Percentiles rank a stretch among this genome's conserved stretches.
Conservation (phyloP, 2,329 filamentous ascomycete species). For the Fusarium siculi region DNA sequence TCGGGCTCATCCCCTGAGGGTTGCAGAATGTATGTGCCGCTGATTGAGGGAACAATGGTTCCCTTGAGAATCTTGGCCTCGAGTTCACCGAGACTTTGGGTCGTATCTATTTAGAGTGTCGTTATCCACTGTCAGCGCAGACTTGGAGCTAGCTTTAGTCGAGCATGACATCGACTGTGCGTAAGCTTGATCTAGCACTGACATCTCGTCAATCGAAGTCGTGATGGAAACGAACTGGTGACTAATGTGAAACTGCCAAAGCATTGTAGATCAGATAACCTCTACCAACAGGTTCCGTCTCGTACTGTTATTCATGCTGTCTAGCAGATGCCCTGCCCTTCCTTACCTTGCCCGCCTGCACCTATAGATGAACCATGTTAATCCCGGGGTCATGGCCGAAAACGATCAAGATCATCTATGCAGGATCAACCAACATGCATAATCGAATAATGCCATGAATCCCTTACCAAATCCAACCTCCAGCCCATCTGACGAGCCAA, state of each 20-base stretch:
- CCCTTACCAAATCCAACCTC: background rate
- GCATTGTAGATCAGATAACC: background rate
- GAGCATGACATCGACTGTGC: background rate
- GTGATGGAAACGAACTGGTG: too few species aligned
- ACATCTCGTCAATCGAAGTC: background rate
- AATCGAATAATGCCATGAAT: background rate
- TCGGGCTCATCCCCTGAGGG: background rate
- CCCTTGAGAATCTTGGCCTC: background rate
- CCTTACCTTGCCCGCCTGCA: background rate
- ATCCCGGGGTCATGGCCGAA: background rate
- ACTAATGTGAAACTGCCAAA: too few species aligned
- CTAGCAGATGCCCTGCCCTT: background rate
- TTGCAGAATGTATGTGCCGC: background rate
- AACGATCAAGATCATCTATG: background rate
- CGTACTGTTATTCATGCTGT: fast-evolving
- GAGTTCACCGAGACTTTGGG: background rate
- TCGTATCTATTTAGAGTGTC: background rate
- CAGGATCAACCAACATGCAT: background rate
- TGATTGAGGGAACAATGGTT: background rate
- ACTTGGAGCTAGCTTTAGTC: background rate
- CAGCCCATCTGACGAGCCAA: background rate
- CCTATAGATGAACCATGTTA: background rate
- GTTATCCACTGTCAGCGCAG: background rate
- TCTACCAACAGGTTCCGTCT: too few species aligned
- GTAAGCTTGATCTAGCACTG: background rate